Evolutionary conservation across 192 early-diverging fungal genomes (phyloP).

Genomic region (Ambispora gerdemannii): DNA sequence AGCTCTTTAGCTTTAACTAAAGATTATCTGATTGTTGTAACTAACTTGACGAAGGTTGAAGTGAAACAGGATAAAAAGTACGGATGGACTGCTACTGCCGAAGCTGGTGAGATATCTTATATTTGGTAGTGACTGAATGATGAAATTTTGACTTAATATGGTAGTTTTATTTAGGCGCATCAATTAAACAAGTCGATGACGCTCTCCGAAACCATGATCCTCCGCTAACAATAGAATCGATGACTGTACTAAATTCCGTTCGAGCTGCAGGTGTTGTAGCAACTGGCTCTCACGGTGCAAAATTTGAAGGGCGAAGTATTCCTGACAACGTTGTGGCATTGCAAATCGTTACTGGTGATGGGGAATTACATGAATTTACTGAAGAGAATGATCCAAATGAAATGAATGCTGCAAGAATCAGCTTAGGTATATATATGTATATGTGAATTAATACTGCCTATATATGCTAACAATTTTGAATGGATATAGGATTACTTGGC

Average conservation of each 20-base stretch:
- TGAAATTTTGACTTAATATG: not conserved
- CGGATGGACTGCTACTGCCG: slow-evolving; percentile 40
- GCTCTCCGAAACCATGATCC: slow-evolving; percentile 31
- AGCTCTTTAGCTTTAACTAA: too few relatives aligned
- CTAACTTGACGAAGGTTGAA: too few relatives aligned
- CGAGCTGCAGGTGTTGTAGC: slow-evolving; percentile 15
- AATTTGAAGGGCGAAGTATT: not conserved
- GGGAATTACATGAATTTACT: slow-evolving; percentile 20
- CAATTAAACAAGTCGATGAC: slow-evolving; percentile 31
- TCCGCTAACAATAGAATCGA: slow-evolving; percentile 34
- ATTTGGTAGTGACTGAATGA: not conserved
- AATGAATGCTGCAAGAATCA: slow-evolving; percentile 28
- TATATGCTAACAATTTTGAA: too few relatives aligned
- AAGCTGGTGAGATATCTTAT: slow-evolving; percentile 30
- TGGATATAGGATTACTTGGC: slow-evolving; percentile 40
- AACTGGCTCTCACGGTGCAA: slow-evolving; percentile 18
- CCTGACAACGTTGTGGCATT: slow-evolving; percentile 20
- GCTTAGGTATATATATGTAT: too few relatives aligned
- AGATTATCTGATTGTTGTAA: too few relatives aligned
- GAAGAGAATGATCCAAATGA: slow-evolving; percentile 21
- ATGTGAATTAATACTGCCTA: too few relatives aligned
- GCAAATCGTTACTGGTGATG: slow-evolving; percentile 17
- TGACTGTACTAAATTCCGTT: slow-evolving; percentile 15
- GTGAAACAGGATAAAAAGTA: too few relatives aligned
- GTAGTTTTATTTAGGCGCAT: slow-evolving; percentile 4